These are phyloP conservation scores for Pisolithus thermaeus DNA, from an alignment of 1,284 basidiomycete genomes.

Conservation along the genomic window DNA sequence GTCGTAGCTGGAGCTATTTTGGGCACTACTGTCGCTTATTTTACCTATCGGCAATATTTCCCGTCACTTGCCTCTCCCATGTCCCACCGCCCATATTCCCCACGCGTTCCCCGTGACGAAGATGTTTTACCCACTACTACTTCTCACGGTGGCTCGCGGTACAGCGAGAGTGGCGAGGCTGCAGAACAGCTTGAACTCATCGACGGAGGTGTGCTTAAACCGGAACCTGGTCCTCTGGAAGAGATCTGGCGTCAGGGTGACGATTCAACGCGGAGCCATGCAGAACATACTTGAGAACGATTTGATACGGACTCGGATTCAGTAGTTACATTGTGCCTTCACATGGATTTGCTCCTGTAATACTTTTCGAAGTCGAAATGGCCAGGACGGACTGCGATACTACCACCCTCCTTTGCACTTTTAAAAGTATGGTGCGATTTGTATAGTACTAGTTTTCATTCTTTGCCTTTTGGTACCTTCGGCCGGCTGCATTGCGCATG, in stretches of 20 bases:
- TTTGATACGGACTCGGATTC: too few relatives aligned
- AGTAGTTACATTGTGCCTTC: too few relatives aligned
- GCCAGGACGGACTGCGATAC: too few relatives aligned
- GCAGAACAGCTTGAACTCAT: constrained; percentile 23
- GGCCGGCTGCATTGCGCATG: too few relatives aligned
- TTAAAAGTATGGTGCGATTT: too few relatives aligned
- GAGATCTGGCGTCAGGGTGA: constrained; percentile 33
- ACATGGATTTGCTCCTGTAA: too few relatives aligned
- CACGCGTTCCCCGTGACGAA: constrained; percentile 50
- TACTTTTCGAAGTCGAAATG: too few relatives aligned
- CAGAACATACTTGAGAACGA: constrained; percentile 8
- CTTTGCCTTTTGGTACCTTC: too few relatives aligned
- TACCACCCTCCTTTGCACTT: too few relatives aligned
- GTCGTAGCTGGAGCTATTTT: constrained; percentile 77
- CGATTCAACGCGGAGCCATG: constrained; percentile 8
- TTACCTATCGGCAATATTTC: constrained; percentile 80
- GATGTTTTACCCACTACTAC: constrained; percentile 34
- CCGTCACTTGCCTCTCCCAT: constrained; percentile 52
- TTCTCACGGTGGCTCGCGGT: constrained; percentile 4
- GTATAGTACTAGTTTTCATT: too few relatives aligned
- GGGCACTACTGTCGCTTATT: constrained; percentile 70
- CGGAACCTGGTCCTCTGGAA: constrained; percentile 30
- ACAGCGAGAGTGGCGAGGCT: constrained; percentile 10
- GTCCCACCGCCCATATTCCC: constrained; percentile 74
- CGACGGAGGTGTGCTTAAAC: constrained; percentile 15